A percentile compares a stretch with the other conserved stretches of the same genome.
These are phyloP conservation scores for Chlorociboria aeruginascens DNA, from an alignment of 495 filamentous ascomycete genomes.

Conservation along the genomic window DNA sequence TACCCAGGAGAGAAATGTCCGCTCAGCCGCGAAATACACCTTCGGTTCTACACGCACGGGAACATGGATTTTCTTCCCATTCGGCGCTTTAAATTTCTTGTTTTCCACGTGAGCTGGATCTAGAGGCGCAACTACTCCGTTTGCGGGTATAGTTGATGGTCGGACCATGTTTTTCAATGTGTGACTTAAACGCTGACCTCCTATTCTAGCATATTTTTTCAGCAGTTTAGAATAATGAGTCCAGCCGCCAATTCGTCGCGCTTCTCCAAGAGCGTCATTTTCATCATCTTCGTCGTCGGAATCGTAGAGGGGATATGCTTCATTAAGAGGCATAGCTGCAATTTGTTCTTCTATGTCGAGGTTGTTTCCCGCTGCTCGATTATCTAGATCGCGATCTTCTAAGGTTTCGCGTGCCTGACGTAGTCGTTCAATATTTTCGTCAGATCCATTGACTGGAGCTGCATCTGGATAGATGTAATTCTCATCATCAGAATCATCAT, in stretches of 20 bases:
- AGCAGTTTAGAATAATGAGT: conserved; percentile 49
- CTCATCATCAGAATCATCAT: conserved; percentile 38
- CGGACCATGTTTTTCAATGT: conserved; percentile 17
- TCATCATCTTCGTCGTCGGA: conserved; percentile 74
- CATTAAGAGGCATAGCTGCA: conserved; percentile 43
- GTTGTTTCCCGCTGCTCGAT: conserved; percentile 33
- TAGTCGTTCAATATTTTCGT: conserved; percentile 26
- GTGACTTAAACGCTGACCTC: neutral
- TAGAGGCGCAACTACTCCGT: neutral
- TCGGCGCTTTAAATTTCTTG: conserved; percentile 71
- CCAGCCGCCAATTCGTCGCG: conserved; percentile 57
- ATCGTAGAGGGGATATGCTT: conserved; percentile 82
- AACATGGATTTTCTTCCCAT: conserved; percentile 87
- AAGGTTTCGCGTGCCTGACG: conserved; percentile 37
- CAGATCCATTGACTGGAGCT: conserved; percentile 6
- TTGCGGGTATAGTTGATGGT: conserved; percentile 42
- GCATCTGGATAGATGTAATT: neutral
- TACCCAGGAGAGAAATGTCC: conserved; percentile 91
- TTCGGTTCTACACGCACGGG: conserved; percentile 94
- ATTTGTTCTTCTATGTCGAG: conserved; percentile 71
- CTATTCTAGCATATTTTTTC: conserved; percentile 30
- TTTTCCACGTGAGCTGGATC: conserved; percentile 37
- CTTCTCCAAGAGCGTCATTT: conserved; percentile 55
- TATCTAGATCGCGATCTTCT: conserved; percentile 36
- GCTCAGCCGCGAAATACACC: conserved; percentile 91